These are phyloP conservation scores for Starmerella vitae DNA, from an alignment of 805 yeast genomes.

Conservation along the genomic window DNA sequence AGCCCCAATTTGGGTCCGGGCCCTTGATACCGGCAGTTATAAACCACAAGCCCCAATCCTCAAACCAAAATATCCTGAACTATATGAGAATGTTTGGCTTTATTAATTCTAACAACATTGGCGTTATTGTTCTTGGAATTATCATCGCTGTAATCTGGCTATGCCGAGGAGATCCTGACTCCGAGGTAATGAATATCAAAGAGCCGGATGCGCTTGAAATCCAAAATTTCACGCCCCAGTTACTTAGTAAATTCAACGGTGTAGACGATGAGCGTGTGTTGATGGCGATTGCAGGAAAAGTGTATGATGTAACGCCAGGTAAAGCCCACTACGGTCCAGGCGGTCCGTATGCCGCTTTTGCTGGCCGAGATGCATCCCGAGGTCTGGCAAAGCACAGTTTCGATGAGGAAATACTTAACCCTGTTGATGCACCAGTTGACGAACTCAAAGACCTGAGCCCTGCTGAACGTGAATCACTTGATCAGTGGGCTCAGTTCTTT, in stretches of 20 bases:
- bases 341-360: slow-evolving; percentile 88
- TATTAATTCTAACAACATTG: not conserved
- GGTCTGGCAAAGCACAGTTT: slow-evolving; percentile 84
- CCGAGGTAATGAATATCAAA: slow-evolving; percentile 1
- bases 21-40: not conserved
- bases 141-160: slow-evolving; percentile 5
- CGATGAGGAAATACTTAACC: slow-evolving; percentile 50
- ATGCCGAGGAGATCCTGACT: slow-evolving; percentile 1
- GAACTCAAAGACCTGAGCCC: slow-evolving; percentile 44
- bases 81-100: not conserved
- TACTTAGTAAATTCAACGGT: slow-evolving; percentile 68
- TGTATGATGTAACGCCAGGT: slow-evolving; percentile 70
- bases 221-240: slow-evolving; percentile 53
- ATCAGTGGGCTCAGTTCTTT: slow-evolving; percentile 79
- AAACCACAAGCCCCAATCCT: too few relatives aligned
- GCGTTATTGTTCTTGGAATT: slow-evolving; percentile 6
- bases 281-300: slow-evolving; percentile 73
- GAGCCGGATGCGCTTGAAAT: slow-evolving; percentile 25
- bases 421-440: slow-evolving; percentile 69
- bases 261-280: slow-evolving; percentile 65
- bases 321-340: slow-evolving; percentile 88
- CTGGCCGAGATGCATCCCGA: slow-evolving; percentile 90
- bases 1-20: too few relatives aligned
- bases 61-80: not conserved
- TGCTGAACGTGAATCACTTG: slow-evolving; percentile 51